These are phyloP conservation scores for Phytophthora meadii DNA, from an alignment of 352 stramenopile genomes.

Conservation along the genomic window DNA sequence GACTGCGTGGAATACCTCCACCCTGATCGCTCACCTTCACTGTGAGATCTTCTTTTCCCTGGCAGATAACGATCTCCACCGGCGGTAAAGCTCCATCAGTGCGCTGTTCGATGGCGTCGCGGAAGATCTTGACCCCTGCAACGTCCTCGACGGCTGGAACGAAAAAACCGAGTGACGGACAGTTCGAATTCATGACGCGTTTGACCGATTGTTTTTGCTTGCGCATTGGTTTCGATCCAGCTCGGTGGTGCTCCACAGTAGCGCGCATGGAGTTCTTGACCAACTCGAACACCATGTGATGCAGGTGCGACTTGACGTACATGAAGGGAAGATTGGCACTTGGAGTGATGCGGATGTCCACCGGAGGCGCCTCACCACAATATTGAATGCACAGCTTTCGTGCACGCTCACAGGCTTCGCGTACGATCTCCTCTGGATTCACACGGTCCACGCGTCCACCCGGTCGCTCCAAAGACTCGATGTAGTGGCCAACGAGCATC, in stretches of 20 bases:
- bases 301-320: too few relatives aligned
- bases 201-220: slow-evolving; percentile 31
- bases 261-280: slow-evolving; percentile 98
- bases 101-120: slow-evolving; percentile 57
- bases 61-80: slow-evolving; percentile 97
- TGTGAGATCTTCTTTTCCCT: slow-evolving; percentile 93
- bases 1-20: slow-evolving; percentile 3
- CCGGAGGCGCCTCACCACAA: too few relatives aligned
- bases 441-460: too few relatives aligned
- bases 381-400: too few relatives aligned
- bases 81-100: slow-evolving; percentile 68
- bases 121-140: slow-evolving; percentile 60
- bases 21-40: slow-evolving; percentile 50
- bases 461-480: too few relatives aligned
- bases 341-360: too few relatives aligned
- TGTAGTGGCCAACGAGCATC: too few relatives aligned
- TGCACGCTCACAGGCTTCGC: too few relatives aligned
- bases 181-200: slow-evolving; percentile 66
- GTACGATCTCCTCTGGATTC: too few relatives aligned
- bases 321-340: too few relatives aligned
- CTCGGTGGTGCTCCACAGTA: slow-evolving; percentile 83
- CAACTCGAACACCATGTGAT: slow-evolving; percentile 82
- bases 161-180: slow-evolving; percentile 63
- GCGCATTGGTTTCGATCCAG: slow-evolving; percentile 62
- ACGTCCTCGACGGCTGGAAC: slow-evolving; percentile 61